Percentiles rank a stretch among this genome's conserved stretches.
phyloP scores from a whole-genome alignment of 2,329 filamentous ascomycete genomes.

The Aspergillus ruber region DNA sequence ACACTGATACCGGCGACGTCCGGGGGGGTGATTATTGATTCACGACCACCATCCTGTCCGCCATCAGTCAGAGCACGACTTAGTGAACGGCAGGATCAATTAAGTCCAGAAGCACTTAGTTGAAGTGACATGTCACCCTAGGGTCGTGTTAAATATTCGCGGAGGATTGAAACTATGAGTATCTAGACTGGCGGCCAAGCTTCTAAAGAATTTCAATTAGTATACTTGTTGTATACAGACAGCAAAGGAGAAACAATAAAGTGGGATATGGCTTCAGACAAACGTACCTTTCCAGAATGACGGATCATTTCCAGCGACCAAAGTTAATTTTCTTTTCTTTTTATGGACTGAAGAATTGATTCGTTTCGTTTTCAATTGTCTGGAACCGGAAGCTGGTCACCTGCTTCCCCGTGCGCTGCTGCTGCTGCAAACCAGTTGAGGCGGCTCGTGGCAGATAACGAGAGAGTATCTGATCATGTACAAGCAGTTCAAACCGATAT shows the following conservation, averaged over 20 bases:
- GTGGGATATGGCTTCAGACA: neutral
- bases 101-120: neutral
- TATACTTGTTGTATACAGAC: neutral
- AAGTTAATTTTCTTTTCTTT: neutral
- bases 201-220: neutral
- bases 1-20: slow-evolving; percentile 8
- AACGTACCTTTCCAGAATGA: neutral
- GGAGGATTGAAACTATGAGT: neutral
- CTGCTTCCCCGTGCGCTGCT: neutral
- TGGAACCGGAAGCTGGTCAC: neutral
- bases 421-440: neutral
- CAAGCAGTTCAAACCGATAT: no score
- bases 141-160: neutral
- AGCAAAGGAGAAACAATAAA: neutral
- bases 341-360: neutral
- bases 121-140: neutral
- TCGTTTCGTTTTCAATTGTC: neutral
- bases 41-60: neutral
- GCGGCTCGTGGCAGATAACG: neutral
- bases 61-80: neutral
- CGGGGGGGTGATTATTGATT: slow-evolving; percentile 4
- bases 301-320: neutral
- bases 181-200: neutral
- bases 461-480: no score
- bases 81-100: neutral